phyloP scores from a whole-genome alignment of 768 basidiomycete genomes.

The Phaffia tasmanica region DNA sequence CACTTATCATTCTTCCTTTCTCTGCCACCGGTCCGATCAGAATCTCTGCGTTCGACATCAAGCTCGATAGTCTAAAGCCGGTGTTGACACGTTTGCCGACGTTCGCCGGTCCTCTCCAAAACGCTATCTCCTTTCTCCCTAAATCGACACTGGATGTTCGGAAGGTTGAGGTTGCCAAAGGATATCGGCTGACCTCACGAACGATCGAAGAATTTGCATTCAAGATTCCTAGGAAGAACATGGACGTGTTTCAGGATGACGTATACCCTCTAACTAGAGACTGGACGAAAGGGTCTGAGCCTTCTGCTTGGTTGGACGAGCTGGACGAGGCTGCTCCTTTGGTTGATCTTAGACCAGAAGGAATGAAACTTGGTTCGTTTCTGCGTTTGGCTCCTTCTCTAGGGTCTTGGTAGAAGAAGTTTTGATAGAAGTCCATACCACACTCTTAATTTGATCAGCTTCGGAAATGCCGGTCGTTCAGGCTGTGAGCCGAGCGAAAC shows the following conservation, averaged over 20 bases:
- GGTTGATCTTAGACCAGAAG: slow-evolving; percentile 33
- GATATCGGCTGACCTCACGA: slow-evolving; percentile 34
- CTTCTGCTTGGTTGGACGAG: slow-evolving; percentile 34
- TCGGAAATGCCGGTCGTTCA: slow-evolving; percentile 37
- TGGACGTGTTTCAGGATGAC: slow-evolving; percentile 35
- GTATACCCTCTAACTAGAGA: slow-evolving; percentile 37
- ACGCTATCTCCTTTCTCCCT: slow-evolving; percentile 34
- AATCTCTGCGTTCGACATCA: slow-evolving; percentile 36
- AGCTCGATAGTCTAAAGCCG: slow-evolving; percentile 26
- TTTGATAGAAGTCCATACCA: not conserved
- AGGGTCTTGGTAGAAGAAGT: not conserved
- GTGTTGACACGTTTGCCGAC: slow-evolving; percentile 34
- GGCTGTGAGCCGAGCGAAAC: slow-evolving; percentile 29
- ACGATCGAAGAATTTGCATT: slow-evolving; percentile 37
- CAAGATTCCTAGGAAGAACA: slow-evolving; percentile 36
- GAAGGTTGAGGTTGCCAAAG: slow-evolving; percentile 36
- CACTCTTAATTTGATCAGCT: slow-evolving; percentile 27
- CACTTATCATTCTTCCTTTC: not conserved
- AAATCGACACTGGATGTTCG: slow-evolving; percentile 37
- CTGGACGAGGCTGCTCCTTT: slow-evolving; percentile 19
- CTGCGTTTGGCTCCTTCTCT: not conserved
- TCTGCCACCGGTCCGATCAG: slow-evolving; percentile 31
- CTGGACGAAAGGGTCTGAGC: slow-evolving; percentile 21
- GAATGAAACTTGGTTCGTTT: slow-evolving; percentile 32
- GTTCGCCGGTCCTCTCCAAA: slow-evolving; percentile 35